These are phyloP conservation scores for Thelephora terrestris DNA, from an alignment of 1,284 basidiomycete genomes.

Conservation along the genomic window DNA sequence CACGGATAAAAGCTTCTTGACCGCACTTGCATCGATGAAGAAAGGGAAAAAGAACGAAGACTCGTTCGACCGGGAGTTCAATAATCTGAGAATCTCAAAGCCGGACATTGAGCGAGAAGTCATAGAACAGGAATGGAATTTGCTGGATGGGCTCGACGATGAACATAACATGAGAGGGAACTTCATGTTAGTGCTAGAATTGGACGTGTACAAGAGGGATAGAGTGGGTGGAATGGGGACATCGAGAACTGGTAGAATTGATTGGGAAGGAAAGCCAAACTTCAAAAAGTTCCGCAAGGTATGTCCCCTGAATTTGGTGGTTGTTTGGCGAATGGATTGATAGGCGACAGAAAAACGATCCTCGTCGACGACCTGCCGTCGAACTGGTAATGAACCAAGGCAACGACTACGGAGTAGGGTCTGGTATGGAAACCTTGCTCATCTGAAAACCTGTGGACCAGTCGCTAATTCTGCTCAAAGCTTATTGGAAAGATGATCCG, in stretches of 20 bases:
- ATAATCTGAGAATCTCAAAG: conserved; percentile 68
- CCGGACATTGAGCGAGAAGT: conserved; percentile 35
- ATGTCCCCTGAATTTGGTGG: conserved; percentile 10
- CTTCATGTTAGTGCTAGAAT: conserved; percentile 77
- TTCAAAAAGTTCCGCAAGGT: conserved; percentile 88
- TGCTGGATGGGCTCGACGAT: conserved; percentile 68
- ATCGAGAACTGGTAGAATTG: conserved; percentile 17
- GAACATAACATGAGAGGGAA: conserved; percentile 62
- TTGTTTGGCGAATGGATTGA: not conserved
- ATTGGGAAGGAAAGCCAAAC: conserved; percentile 57
- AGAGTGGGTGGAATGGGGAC: conserved; percentile 11
- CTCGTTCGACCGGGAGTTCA: conserved; percentile 77
- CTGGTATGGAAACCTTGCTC: conserved; percentile 26
- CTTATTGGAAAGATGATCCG: conserved; percentile 39
- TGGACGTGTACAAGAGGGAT: conserved; percentile 40
- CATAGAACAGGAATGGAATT: conserved; percentile 46
- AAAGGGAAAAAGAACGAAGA: conserved; percentile 63
- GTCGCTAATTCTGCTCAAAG: conserved; percentile 19
- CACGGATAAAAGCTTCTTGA: conserved; percentile 57
- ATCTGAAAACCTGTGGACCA: not conserved
- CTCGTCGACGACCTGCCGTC: conserved; percentile 27
- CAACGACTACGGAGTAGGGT: conserved; percentile 46
- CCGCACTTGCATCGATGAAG: conserved; percentile 64
- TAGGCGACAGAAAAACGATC: conserved; percentile 20
- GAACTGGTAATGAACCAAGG: conserved; percentile 43